phyloP scores from a whole-genome alignment of 2,329 filamentous ascomycete genomes.

The Cordyceps militaris region DNA sequence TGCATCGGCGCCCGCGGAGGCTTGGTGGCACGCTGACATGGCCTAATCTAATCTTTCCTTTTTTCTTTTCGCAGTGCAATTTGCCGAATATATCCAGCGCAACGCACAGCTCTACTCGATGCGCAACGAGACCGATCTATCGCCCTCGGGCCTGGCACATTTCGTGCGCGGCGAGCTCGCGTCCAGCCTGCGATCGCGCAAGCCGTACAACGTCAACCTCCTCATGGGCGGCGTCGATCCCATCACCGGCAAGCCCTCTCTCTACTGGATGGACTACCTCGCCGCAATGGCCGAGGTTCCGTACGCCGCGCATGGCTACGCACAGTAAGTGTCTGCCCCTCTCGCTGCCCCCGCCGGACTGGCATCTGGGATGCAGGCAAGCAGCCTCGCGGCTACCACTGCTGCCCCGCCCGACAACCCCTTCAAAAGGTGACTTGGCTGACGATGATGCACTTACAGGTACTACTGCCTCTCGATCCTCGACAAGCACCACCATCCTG shows the following conservation, averaged over 20 bases:
- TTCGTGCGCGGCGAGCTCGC: conserved; percentile 95
- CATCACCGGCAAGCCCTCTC: conserved; percentile 79
- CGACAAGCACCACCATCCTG: conserved; percentile 96
- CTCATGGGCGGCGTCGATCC: conserved; percentile 89
- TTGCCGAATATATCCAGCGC: conserved; percentile 97
- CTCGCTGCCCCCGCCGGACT: too few species aligned
- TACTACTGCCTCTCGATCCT: conserved; percentile 98
- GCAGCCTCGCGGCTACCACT: too few species aligned
- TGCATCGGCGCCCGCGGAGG: neutral
- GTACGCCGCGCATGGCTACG: conserved; percentile 96
- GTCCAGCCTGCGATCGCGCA: conserved; percentile 79
- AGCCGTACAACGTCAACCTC: conserved; percentile 95
- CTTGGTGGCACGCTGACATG: neutral
- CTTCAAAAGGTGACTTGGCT: neutral
- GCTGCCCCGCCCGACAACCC: too few species aligned
- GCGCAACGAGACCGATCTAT: conserved; percentile 91
- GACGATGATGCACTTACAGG: conserved; percentile 33
- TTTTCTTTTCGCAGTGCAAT: conserved; percentile 63
- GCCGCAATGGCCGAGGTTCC: conserved; percentile 81
- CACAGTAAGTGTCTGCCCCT: conserved; percentile 60
- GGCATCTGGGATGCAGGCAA: too few species aligned
- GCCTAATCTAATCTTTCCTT: too few species aligned
- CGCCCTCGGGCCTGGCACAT: conserved; percentile 79
- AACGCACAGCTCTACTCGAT: conserved; percentile 98
- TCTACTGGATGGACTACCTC: conserved; percentile 98